phyloP scores from a whole-genome alignment of 495 filamentous ascomycete species.

The Talaromyces wortmannii region DNA sequence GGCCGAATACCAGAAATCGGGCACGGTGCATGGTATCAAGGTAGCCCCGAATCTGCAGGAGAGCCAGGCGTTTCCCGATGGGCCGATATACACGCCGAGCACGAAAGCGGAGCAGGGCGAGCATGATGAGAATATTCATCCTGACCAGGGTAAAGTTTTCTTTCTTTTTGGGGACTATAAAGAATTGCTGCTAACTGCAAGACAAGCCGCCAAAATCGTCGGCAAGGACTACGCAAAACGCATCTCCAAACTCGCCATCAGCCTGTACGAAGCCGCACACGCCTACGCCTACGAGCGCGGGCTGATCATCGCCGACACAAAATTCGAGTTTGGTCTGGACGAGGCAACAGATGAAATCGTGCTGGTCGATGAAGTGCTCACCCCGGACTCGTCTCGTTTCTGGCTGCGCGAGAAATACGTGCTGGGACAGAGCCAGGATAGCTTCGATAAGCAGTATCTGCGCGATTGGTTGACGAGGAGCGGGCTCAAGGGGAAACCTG shows the following conservation, averaged over 20 bases:
- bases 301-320: conserved; percentile 88
- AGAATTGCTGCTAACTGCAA: background rate
- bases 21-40: conserved; percentile 75
- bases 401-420: conserved; percentile 74
- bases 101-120: conserved; percentile 83
- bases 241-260: conserved; percentile 65
- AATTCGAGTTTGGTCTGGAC: conserved; percentile 79
- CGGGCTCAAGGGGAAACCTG: conserved; percentile 64
- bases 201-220: conserved; percentile 59
- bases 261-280: conserved; percentile 66
- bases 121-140: conserved; percentile 89
- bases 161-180: background rate
- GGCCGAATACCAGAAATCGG: conserved; percentile 66
- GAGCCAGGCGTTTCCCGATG: conserved; percentile 61
- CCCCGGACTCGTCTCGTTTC: conserved; percentile 80
- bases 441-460: conserved; percentile 88
- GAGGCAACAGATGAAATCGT: conserved; percentile 68
- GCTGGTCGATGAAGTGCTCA: conserved; percentile 88
- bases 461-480: conserved; percentile 75
- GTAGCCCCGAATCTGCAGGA: conserved; percentile 62
- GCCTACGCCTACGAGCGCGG: conserved; percentile 71
- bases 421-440: conserved; percentile 66
- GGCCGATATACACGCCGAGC: conserved; percentile 78
- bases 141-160: conserved; percentile 44
- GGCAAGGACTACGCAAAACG: conserved; percentile 67